phyloP scores from a whole-genome alignment of 2,329 filamentous ascomycete genomes.

The Dactylellina cionopaga region DNA sequence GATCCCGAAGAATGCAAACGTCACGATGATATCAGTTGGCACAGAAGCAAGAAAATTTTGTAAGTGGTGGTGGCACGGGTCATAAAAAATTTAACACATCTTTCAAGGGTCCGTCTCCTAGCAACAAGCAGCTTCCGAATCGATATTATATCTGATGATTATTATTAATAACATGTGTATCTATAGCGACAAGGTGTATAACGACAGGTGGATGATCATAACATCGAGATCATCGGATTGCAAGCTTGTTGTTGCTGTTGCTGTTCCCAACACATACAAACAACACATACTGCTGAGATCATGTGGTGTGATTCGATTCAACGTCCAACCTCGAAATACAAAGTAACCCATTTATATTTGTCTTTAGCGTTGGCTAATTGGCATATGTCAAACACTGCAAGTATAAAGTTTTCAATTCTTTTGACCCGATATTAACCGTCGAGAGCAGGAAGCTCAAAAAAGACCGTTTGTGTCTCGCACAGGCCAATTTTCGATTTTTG shows the following conservation, averaged over 20 bases:
- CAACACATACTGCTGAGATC: not conserved
- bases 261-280: not conserved
- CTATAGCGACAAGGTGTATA: no score
- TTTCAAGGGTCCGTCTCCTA: not conserved
- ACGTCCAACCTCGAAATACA: no score
- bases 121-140: not conserved
- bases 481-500: not conserved
- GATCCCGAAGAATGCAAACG: conserved; percentile 16
- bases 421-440: conserved; percentile 26
- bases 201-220: no score
- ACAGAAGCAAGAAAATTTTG: conserved; percentile 8
- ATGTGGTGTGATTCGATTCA: no score
- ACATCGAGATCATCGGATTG: no score
- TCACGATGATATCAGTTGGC: conserved; percentile 30
- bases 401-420: not conserved
- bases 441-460: conserved; percentile 11
- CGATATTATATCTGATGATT: conserved; percentile 7
- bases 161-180: no score
- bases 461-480: not conserved
- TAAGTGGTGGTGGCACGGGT: conserved; percentile 2
- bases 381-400: not conserved
- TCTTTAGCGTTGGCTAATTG: conserved; percentile 11
- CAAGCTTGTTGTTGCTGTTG: no score
- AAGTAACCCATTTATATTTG: conserved; percentile 1
- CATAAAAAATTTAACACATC: not conserved